These are phyloP conservation scores for Mycena albidolilacea DNA, from an alignment of 768 basidiomycete genomes.

Conservation along the genomic window DNA sequence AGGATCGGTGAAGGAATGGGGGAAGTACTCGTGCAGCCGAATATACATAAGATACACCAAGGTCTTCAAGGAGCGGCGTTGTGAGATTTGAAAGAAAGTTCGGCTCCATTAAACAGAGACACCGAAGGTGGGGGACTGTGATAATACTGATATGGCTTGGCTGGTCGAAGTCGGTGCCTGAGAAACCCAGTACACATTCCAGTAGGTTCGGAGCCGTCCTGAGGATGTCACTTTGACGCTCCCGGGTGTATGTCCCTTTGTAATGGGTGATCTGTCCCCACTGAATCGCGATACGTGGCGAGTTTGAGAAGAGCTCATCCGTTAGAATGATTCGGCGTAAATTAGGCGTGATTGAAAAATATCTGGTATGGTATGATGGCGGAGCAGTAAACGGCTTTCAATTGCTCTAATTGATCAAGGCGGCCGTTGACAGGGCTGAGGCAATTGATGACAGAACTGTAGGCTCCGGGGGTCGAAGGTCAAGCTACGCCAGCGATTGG, in stretches of 20 bases:
- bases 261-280: conserved; percentile 9
- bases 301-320: not conserved
- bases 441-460: not conserved
- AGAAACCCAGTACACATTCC: not conserved
- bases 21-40: not conserved
- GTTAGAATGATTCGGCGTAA: not conserved
- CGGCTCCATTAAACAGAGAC: not conserved
- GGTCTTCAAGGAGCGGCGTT: not conserved
- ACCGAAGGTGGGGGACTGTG: not conserved
- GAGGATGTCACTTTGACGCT: not conserved
- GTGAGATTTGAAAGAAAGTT: not conserved
- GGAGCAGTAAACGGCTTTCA: not conserved
- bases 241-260: not conserved
- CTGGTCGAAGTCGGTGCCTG: not conserved
- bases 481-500: not conserved
- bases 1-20: not conserved
- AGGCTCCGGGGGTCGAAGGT: not conserved
- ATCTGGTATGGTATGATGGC: not conserved
- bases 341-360: not conserved
- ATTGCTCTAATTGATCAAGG: not conserved
- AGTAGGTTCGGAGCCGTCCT: not conserved
- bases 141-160: not conserved
- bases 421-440: not conserved
- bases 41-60: not conserved
- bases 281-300: not conserved